Base-by-base conservation (phyloP, 371 early-diverging fungal genomes). In the Enteropsectra breve region DNA sequence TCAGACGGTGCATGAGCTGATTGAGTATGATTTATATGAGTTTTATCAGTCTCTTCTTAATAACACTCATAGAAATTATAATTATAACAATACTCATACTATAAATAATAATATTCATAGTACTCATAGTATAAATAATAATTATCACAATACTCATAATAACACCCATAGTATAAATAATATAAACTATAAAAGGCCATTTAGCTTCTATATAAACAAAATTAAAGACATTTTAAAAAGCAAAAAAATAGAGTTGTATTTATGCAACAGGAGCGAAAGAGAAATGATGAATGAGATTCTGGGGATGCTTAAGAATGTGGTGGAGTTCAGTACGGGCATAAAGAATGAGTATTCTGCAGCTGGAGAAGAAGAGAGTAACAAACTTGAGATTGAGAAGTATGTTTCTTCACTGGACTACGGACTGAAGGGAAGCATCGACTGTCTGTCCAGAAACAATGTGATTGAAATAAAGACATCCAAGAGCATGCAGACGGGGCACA, bases 401-500 rank as follows among this genome's bases (percentile, higher is more conserved):
- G 33, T 75, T 11, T 32, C 48, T 38, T 75, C 75, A 5, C 29
- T 52, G 2, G 5, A 29, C 4, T 57, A 62, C 26, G 63, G 63
- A 23, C 36, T 75, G 11, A 75, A 69, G 60, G 75, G 75, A 34
- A 73, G 65, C 32, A 45, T 67, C 21, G 75, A 75, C 53, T 55
- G 36, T 32, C 28, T 71, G 28, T 55, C 56, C 15, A 4, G 3
- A 3, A 52, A 62, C 13, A 15, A 32, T 33, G 56, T 75, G 21
- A 18, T 75, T 18, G 75, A 75, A 48, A 68, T 75, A 4, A 75
- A 75, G 23, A 67, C 50, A 21, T 55, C 68, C 2, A 72, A 68
- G 48, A 43, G 28, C 28, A 24, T 36, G 36, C 26, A 54, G 15
- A 30, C 61, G 23, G 56, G 45, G 15, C 68, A 75, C 43, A 52